phyloP scores from a whole-genome alignment of 1,284 basidiomycete species.

The Earliella scabrosa region DNA sequence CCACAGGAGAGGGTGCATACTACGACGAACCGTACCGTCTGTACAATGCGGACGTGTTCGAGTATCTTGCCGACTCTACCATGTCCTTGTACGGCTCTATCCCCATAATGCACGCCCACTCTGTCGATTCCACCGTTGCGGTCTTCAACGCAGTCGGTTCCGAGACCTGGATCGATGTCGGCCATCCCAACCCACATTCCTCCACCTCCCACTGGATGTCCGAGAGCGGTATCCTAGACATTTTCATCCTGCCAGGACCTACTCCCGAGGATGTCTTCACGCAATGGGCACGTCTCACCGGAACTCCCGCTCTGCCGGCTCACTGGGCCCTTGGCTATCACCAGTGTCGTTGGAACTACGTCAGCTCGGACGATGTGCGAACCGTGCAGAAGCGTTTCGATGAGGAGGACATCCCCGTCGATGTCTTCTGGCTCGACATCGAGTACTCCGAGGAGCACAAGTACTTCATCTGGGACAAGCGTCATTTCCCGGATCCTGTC shows the following conservation, averaged over 20 bases:
- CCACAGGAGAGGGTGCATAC: constrained; percentile 68
- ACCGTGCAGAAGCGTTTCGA: constrained; percentile 91
- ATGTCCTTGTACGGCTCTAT: constrained; percentile 94
- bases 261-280: constrained; percentile 81
- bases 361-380: constrained; percentile 88
- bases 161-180: constrained; percentile 96
- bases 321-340: constrained; percentile 95
- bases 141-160: constrained; percentile 92
- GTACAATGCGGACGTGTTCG: constrained; percentile 97
- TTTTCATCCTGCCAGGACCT: constrained; percentile 93
- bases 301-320: constrained; percentile 86
- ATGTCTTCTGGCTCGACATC: constrained; percentile 99
- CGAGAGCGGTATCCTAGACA: constrained; percentile 94
- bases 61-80: constrained; percentile 90
- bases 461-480: constrained; percentile 97
- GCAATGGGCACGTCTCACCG: constrained; percentile 87
- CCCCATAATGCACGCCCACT: constrained; percentile 94
- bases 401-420: constrained; percentile 92
- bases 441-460: constrained; percentile 95
- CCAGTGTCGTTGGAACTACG: constrained; percentile 99
- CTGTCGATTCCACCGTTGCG: constrained; percentile 82
- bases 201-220: constrained; percentile 96
- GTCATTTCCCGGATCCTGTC: constrained; percentile 91
- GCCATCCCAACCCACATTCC: constrained; percentile 63
- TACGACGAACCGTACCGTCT: constrained; percentile 94